phyloP scores from a whole-genome alignment of 148 eudicot genomes.

The Rhododendron mucronatum region DNA sequence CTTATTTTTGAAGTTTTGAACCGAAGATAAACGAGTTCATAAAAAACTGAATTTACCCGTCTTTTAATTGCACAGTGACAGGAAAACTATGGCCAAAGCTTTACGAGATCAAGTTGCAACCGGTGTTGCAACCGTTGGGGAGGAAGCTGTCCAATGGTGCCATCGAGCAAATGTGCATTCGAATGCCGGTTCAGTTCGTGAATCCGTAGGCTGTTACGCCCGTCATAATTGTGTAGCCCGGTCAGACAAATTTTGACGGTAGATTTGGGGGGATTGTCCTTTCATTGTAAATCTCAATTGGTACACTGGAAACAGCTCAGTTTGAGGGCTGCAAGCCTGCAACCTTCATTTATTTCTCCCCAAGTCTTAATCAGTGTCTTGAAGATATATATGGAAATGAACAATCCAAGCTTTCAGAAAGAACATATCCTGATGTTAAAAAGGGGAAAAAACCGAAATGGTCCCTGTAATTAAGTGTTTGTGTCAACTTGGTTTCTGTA shows the following conservation, averaged over 20 bases:
- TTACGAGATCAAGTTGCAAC: slow-evolving; percentile 74
- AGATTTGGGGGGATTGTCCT: not conserved
- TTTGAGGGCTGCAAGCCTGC: not conserved
- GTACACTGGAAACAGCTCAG: not conserved
- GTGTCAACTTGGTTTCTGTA: no score
- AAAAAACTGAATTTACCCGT: not conserved
- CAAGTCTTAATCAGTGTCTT: not conserved
- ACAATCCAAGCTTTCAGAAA: not conserved
- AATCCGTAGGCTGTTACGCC: slow-evolving; percentile 3
- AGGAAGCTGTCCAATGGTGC: slow-evolving; percentile 26
- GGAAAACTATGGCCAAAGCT: slow-evolving; percentile 97
- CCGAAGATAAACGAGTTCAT: not conserved
- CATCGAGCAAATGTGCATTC: slow-evolving; percentile 51
- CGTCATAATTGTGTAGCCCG: not conserved
- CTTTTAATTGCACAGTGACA: slow-evolving; percentile 42
- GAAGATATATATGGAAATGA: not conserved
- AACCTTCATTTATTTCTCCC: not conserved
- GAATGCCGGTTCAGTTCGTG: slow-evolving; percentile 28
- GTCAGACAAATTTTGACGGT: not conserved
- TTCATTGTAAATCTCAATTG: not conserved
- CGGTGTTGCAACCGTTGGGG: slow-evolving; percentile 44
- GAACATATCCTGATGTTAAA: not conserved
- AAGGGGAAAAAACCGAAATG: no score
- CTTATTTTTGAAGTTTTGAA: not conserved
- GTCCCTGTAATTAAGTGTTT: no score